Evolutionary conservation across 2,329 filamentous ascomycete genomes (phyloP), one percentile per base, ranked within the genome.

Genomic region (Aureobasidium sp.): DNA sequence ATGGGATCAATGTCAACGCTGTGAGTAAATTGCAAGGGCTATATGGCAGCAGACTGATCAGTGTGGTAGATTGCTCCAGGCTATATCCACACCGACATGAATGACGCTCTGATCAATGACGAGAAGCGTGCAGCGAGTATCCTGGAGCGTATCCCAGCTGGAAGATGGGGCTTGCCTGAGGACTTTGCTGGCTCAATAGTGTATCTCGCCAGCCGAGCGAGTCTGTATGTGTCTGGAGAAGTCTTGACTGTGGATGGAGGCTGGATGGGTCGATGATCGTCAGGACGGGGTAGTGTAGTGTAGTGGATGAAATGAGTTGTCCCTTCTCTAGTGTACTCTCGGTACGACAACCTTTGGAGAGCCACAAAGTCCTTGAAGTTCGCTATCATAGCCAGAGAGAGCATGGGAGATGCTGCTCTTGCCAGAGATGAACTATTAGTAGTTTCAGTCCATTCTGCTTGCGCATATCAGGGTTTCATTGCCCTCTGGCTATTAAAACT

Each of bases 61-160:
- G 14, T 5, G 29, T 39, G 6, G 14, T 22, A 59, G 55, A 90
- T 96, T 70, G 91, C 91, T 3, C 91, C 91, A 0, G 91, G 91
- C 0, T 96, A 96, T 74, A 89, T 96, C 68, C 88, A 84, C 55
- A 96, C 91, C n/a, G 91, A 96, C 64, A 96, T 96, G 92, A 96
- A 96, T 73, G 82, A 81, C 66, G 91, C 91, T 2, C 75, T 96
- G 70, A 84, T 95, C 47, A 83, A 86, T 58, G 86, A 96, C 73
- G 74, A 82, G 68, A 83, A 82, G 67, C 79, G 91, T 34, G 81
- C 88, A 64, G 84, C 80, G 65, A 87, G 87, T 69, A 96, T 96
- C 68, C 82, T 89, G 70, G 85, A 84, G 41, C 79, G 91, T 62
- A 96, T 96, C 68, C 91, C 91, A 0, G 90, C 89, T 0, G 91